phyloP scores from a whole-genome alignment of 129 eudicot species.

The Smallanthus sonchifolius region DNA sequence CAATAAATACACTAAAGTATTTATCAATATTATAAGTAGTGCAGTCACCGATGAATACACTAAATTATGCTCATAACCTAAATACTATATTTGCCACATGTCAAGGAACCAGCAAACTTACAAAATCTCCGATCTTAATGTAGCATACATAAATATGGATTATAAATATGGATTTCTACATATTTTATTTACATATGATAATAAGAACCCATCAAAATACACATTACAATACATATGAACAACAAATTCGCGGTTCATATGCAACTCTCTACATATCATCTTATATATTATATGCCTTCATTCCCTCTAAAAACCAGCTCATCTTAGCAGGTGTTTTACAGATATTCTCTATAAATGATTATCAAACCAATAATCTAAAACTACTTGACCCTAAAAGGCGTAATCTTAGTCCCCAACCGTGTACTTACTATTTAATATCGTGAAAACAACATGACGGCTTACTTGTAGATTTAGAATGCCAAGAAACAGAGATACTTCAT shows the following conservation, averaged over 20 bases:
- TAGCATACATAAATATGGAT: conserved; percentile 1
- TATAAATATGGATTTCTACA: no score
- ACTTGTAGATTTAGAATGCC: conserved; percentile 31
- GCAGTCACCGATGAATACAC: no score
- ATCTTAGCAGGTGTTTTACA: background rate
- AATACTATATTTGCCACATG: no score
- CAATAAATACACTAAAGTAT: no score
- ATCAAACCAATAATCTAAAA: background rate
- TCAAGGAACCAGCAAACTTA: background rate
- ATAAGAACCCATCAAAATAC: background rate
- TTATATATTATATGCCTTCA: conserved; percentile 7
- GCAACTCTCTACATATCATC: conserved; percentile 13
- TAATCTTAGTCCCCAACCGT: background rate
- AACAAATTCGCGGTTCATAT: background rate
- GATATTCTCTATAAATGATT: conserved; percentile 2
- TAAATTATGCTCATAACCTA: no score
- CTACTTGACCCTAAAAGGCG: background rate
- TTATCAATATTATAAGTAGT: no score
- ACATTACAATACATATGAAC: background rate
- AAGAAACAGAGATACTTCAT: conserved; percentile 54
- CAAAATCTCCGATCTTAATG: background rate
- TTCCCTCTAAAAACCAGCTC: conserved; percentile 9
- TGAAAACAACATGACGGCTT: conserved; percentile 1
- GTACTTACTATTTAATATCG: background rate
- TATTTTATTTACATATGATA: background rate